Percentiles rank a stretch among this genome's conserved stretches.
These are phyloP conservation scores for Russula griseocarnosa DNA, from an alignment of 768 basidiomycete genomes.

Conservation along the genomic window DNA sequence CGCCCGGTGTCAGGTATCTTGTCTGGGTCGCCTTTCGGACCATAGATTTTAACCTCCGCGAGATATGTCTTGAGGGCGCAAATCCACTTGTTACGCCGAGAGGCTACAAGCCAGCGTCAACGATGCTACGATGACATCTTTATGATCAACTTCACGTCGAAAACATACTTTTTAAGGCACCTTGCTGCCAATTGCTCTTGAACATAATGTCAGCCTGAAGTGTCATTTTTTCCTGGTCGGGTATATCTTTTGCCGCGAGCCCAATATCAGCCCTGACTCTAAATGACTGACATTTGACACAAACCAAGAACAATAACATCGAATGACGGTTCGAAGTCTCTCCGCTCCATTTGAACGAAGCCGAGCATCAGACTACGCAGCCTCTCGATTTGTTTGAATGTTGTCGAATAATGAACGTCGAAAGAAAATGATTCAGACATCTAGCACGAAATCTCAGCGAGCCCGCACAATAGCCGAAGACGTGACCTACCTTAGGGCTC, in stretches of 20 bases:
- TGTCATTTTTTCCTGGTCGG: constrained; percentile 73
- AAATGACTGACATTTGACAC: constrained; percentile 13
- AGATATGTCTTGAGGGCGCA: constrained; percentile 76
- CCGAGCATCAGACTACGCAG: constrained; percentile 75
- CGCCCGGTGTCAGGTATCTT: constrained; percentile 50
- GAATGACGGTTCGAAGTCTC: constrained; percentile 74
- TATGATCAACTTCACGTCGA: background rate
- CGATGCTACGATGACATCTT: background rate
- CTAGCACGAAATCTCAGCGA: constrained; percentile 28
- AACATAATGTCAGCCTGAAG: constrained; percentile 82
- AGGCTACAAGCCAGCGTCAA: constrained; percentile 40
- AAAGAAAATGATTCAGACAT: constrained; percentile 82
- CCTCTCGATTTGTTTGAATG: constrained; percentile 75
- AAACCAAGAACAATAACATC: constrained; percentile 66
- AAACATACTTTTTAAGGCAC: constrained; percentile 57
- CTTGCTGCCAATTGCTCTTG: constrained; percentile 83
- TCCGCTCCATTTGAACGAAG: constrained; percentile 64
- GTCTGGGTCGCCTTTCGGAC: constrained; percentile 56
- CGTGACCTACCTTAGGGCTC: constrained; percentile 53
- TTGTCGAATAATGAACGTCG: constrained; percentile 73
- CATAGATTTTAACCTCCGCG: constrained; percentile 66
- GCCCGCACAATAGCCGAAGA: constrained; percentile 6
- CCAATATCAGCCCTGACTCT: constrained; percentile 10
- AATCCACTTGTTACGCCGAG: constrained; percentile 88
- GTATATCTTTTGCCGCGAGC: constrained; percentile 52